Evolutionary conservation across 257 asterid genomes (phyloP), one percentile per base, ranked within the genome.

Genomic region (Marsdenia floribunda): DNA sequence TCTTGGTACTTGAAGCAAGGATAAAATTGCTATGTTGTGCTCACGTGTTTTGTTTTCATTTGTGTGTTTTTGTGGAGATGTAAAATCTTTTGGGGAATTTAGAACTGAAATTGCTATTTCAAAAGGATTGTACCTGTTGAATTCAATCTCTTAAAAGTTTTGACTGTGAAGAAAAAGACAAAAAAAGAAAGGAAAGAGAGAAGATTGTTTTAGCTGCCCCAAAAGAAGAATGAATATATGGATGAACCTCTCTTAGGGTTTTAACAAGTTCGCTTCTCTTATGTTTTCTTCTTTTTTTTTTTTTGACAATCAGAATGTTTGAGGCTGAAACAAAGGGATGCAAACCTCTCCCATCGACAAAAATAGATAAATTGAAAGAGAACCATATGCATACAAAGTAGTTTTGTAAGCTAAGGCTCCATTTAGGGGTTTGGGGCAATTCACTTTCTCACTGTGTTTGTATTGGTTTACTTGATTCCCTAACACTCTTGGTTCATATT

Each of bases 401-500:
- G 29, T 29, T 10, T 44, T 35, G 46, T 46, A 63, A 15, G 13
- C 69, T 33, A 63, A 63, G 15, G 65, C 67, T 54, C 68, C 42
- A 5, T 37, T 37, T 9, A 37, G n/a, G 75, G 5, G 10, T 26
- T 10, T 5, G 13, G 52, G 9, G 46, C 65, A 24, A 60, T 12
- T 44, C 54, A 35, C 35, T 16, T 50, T 64, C 15, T 6, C 60
- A 19, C 29, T 40, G 29, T 75, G 4, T 22, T 70, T 64, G 6
- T 55, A n/a, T n/a, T n/a, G n/a, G n/a, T n/a, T n/a, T n/a, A n/a
- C n/a, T n/a, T n/a, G n/a, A n/a, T n/a, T n/a, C n/a, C n/a, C n/a
- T n/a, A 61, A 57, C 74, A 72, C 68, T 33, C 68, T 68, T 59
- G 66, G 77, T 68, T 85, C 75, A 68, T 83, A 72, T 84, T 79